Percentiles rank a stretch among this genome's conserved stretches.
These are phyloP conservation scores for Chaetomium strumarium DNA, from an alignment of 2,329 filamentous ascomycete genomes.

Conservation along the genomic window DNA sequence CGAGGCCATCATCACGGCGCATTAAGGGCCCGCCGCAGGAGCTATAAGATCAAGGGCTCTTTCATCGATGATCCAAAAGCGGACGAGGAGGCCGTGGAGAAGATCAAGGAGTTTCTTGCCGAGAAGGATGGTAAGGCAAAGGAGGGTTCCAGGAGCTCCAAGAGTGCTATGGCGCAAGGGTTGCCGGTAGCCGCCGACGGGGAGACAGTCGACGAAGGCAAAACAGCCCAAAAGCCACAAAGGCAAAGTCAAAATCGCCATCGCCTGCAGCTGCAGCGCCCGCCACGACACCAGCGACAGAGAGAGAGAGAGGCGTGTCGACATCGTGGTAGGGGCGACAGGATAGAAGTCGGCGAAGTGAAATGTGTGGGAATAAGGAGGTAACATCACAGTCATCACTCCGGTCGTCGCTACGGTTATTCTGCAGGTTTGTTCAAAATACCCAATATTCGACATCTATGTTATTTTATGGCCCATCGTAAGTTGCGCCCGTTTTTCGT, in stretches of 20 bases:
- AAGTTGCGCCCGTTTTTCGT: no score
- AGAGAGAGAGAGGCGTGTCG: no score
- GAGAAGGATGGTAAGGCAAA: slow-evolving; percentile 41
- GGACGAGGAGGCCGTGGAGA: slow-evolving; percentile 71
- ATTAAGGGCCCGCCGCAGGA: slow-evolving; percentile 44
- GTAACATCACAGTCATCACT: no score
- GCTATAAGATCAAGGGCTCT: slow-evolving; percentile 43
- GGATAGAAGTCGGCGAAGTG: not conserved
- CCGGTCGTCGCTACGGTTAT: no score
- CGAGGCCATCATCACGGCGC: slow-evolving; percentile 51
- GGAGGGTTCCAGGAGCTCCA: slow-evolving; percentile 42
- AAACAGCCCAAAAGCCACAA: slow-evolving; percentile 38
- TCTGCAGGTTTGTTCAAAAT: no score
- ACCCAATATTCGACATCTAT: no score
- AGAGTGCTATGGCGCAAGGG: slow-evolving; percentile 28
- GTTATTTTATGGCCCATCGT: no score
- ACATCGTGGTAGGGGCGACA: not conserved
- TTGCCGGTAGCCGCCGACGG: slow-evolving; percentile 31
- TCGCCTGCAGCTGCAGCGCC: no score
- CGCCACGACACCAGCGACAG: not conserved
- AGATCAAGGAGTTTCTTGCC: slow-evolving; percentile 66
- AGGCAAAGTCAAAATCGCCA: not conserved
- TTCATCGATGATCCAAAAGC: slow-evolving; percentile 56
- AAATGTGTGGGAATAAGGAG: no score
- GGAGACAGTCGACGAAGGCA: slow-evolving; percentile 35